A percentile compares a stretch with the other conserved stretches of the same genome.
Conservation (phyloP, 2,329 filamentous ascomycete genomes). For the Arthrobotrys iridis region DNA sequence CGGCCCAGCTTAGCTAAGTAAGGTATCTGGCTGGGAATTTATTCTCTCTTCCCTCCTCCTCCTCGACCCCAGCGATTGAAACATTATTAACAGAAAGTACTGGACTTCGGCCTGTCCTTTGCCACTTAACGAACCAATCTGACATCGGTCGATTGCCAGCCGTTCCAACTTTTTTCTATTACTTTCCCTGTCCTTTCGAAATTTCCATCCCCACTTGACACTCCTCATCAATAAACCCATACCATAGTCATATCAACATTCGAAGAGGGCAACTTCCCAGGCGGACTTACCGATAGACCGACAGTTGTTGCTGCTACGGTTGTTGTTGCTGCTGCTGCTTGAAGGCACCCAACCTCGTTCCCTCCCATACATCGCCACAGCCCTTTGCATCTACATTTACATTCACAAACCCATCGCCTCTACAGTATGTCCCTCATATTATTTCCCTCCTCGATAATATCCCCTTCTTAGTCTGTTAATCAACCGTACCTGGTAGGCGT, state of each 20-base stretch:
- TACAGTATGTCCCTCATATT: not conserved
- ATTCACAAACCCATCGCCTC: not conserved
- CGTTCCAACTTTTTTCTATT: not conserved
- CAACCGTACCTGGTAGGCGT: not conserved
- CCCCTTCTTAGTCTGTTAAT: not conserved
- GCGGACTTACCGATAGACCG: not conserved
- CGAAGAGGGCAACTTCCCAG: not conserved
- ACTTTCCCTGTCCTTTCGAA: not conserved
- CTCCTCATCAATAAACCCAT: not conserved
- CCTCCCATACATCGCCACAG: not conserved
- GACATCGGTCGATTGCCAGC: not conserved
- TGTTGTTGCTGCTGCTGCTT: conserved; percentile 9
- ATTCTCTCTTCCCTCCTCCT: conserved; percentile 6
- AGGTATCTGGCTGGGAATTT: not conserved
- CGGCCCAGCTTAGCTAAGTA: conserved; percentile 5
- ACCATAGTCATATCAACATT: not conserved
- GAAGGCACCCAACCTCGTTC: conserved; percentile 13
- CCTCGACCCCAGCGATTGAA: not conserved
- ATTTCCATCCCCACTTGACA: not conserved
- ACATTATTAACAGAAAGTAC: conserved; percentile 2
- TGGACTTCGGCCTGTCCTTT: conserved; percentile 3
- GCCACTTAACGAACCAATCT: not conserved
- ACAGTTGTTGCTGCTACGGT: not conserved
- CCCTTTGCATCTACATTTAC: not conserved
- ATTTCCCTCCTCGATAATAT: not conserved